Base-by-base conservation (phyloP, 2,329 filamentous ascomycete genomes). In the Herpomyces periplanetae region DNA sequence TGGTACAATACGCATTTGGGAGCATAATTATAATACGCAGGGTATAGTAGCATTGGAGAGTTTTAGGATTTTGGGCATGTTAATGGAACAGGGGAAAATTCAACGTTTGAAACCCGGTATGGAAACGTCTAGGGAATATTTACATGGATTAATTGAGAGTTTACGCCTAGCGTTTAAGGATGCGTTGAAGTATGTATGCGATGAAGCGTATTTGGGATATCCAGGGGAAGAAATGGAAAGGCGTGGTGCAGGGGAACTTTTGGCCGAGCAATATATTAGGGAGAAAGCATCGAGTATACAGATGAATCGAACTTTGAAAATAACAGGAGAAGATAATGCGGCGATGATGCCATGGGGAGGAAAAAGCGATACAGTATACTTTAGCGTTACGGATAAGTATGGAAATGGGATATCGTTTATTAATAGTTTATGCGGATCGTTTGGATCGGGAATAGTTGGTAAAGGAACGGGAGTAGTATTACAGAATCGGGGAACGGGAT, bases 361-460 rank as follows among this genome's bases (percentile, higher is more conserved):
- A 25, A 63, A 64, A 38, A 65, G 62, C 35, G 80, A 96, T 36
- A 91, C 80, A 0, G 80, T 91, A 11, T 91, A 91, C 43, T 85
- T 91, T 33, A 58, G 62, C 22, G 63, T 63, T 5, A 63, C 71
- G 0, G 80, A 91, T 40, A 39, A 45, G 1, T 44, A 56, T 13
- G 80, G 80, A 20, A 91, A 91, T 38, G 75, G 64, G 13, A 73
- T 80, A 20, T 80, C 64, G 10, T 88, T 91, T 42, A 91, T 91
- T 44, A 91, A 87, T 48, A 73, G 62, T 39, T 84, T 75, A 45
- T 91, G 73, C 39, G 59, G 51, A 21, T 69, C 68, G 1, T 75
- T 91, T 36, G 80, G 80, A 20, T 80, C 69, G 0, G 49, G 45
- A 27, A 85, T 91, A 33, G 56, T 96, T 19, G 75, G 80, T 9